Base-by-base conservation (phyloP, 116 monocot genomes). In the Phalaenopsis hybrid region DNA sequence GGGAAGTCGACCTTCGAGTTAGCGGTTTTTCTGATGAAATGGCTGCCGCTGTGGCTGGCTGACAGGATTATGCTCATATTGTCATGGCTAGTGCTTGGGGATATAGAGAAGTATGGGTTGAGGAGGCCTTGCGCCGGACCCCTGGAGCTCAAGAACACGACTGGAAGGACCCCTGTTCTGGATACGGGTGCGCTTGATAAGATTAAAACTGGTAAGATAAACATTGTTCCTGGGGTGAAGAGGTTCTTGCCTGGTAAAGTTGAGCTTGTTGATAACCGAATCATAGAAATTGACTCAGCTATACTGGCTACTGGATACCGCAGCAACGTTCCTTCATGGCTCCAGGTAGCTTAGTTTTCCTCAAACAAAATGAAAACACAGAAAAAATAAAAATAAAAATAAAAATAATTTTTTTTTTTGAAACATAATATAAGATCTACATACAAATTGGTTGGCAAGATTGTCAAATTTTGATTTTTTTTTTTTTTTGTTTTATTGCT, bases 291-390 rank as follows among this genome's bases (percentile, higher is more conserved):
- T 0, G 96, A 96, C 79, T 81, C 90, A 1, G 90, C 92, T 41
- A 80, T 96, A 31, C 63, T 90, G 13, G 96, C 96, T 61, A 96
- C 93, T 48, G 96, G 96, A 2, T 96, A 96, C 78, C 82, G 93
- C 72, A 96, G 93, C 89, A 96, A 96, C 51, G 92, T 96, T 20
- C 85, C 89, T 67, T 86, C 80, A 4, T 96, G 96, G 96, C 78
- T 96, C 3, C 87, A 93, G 91, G 96, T 92, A 79, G 82, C 44
- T 74, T 6, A 44, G 13, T 52, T 52, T 52, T 52, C 52, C 52
- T 13, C 3, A 13, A 52, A 52, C 13, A 52, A 52, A 48, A 51
- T 51, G 0, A 3, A 90, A 59, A 94, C 89, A 17, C 85, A 65
- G 81, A 85, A 80, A 43, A 51, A 86, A 15, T 28, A 28, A 28